Evolutionary conservation across 768 basidiomycete genomes (phyloP).

Genomic region (Termitomyces heimii): DNA sequence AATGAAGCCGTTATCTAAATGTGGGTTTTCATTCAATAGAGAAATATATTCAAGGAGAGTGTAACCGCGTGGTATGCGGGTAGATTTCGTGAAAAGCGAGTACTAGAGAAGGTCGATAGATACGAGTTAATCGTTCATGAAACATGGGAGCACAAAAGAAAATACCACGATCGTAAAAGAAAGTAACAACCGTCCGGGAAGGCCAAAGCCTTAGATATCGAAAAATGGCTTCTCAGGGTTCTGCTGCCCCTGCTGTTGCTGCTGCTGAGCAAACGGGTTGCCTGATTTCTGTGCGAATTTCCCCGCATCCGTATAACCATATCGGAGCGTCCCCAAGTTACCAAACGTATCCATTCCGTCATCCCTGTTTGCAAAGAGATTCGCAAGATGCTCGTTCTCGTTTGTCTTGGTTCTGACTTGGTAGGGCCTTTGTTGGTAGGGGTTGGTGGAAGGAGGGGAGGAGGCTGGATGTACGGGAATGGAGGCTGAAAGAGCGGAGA

Average conservation of each 20-base stretch:
- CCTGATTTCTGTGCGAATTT: conserved; percentile 42
- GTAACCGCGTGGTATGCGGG: background rate
- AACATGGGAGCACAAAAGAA: background rate
- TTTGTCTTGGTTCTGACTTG: conserved; percentile 36
- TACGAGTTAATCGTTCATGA: background rate
- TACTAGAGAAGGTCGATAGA: background rate
- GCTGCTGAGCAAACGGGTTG: conserved; percentile 65
- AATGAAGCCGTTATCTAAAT: no score
- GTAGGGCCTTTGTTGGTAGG: conserved; percentile 22
- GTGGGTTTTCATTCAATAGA: background rate
- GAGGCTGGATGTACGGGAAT: conserved; percentile 24
- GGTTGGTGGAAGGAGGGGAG: conserved; percentile 18
- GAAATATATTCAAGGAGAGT: background rate
- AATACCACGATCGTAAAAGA: background rate
- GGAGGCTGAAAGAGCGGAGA: conserved; percentile 32
- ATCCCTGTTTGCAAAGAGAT: conserved; percentile 80
- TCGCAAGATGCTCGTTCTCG: conserved; percentile 76
- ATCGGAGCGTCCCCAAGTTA: conserved; percentile 75
- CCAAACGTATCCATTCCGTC: conserved; percentile 96
- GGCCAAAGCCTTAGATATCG: conserved; percentile 41
- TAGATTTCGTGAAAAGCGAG: background rate
- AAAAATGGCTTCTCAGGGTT: conserved; percentile 74
- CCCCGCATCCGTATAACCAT: conserved; percentile 54
- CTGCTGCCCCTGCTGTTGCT: conserved; percentile 43
- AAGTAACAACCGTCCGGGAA: background rate